Evolutionary conservation across 768 basidiomycete genomes (phyloP).

Genomic region (Suillus fuscotomentosus): DNA sequence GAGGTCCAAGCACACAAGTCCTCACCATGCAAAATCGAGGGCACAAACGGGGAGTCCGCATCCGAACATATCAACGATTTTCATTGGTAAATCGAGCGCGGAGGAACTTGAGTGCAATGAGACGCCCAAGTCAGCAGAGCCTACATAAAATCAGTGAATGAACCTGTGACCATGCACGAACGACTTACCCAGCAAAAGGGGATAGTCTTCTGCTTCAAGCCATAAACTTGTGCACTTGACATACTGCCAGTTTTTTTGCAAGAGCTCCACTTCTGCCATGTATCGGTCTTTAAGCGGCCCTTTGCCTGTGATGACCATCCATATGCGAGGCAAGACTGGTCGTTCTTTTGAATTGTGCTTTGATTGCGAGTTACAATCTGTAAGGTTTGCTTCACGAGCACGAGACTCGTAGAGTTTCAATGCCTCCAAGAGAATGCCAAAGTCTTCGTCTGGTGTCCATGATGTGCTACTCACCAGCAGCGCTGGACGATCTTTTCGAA

Average conservation of each 20-base stretch:
- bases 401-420: constrained; percentile 66
- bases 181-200: constrained; percentile 69
- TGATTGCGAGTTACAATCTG: constrained; percentile 1
- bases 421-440: constrained; percentile 77
- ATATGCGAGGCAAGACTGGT: constrained; percentile 62
- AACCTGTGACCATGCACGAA: neutral
- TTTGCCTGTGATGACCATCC: constrained; percentile 89
- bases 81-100: constrained; percentile 94
- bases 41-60: constrained; percentile 94
- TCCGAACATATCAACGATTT: constrained; percentile 99
- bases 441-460: constrained; percentile 98
- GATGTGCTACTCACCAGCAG: constrained; percentile 90
- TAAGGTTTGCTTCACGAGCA: constrained; percentile 37
- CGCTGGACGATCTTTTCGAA: constrained; percentile 76
- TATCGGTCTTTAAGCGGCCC: constrained; percentile 75
- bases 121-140: constrained; percentile 89
- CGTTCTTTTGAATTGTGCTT: constrained; percentile 11
- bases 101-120: constrained; percentile 91
- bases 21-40: constrained; percentile 82
- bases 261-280: constrained; percentile 60
- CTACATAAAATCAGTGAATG: constrained; percentile 35
- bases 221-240: constrained; percentile 82
- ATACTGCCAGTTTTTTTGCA: constrained; percentile 69
- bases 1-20: constrained; percentile 2
- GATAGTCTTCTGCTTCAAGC: constrained; percentile 91